These are phyloP conservation scores for Amaranthus cruentus DNA, from an alignment of 148 eudicot species.

Conservation along the genomic window DNA sequence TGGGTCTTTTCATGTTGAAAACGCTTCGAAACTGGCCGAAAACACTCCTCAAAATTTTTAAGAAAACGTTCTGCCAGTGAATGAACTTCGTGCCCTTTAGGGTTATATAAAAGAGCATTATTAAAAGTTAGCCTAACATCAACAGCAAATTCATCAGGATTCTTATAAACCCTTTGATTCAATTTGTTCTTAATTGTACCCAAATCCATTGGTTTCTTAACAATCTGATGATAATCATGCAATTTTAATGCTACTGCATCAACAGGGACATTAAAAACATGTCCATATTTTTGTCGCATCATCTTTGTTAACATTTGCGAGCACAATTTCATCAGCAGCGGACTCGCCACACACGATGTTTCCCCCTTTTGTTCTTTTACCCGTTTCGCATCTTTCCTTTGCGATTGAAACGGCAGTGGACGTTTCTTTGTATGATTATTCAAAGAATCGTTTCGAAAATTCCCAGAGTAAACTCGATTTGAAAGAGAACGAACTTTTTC, in stretches of 20 bases:
- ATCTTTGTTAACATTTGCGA: constrained; percentile 32
- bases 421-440: constrained; percentile 13
- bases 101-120: constrained; percentile 73
- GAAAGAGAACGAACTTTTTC: constrained; percentile 33
- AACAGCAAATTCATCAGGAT: constrained; percentile 55
- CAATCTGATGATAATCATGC: constrained; percentile 40
- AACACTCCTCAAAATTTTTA: constrained; percentile 51
- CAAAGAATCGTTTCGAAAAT: background rate
- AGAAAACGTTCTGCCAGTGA: constrained; percentile 45
- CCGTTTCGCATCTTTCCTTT: background rate
- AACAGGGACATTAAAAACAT: constrained; percentile 44
- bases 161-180: constrained; percentile 28
- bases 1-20: constrained; percentile 26
- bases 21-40: constrained; percentile 41
- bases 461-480: constrained; percentile 18
- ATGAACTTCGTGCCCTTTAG: constrained; percentile 64
- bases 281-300: constrained; percentile 34
- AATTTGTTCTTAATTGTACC: constrained; percentile 47
- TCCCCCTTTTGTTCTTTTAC: background rate
- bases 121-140: constrained; percentile 69
- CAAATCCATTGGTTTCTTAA: constrained; percentile 58
- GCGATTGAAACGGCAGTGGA: background rate
- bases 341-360: constrained; percentile 8
- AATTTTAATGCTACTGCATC: constrained; percentile 33
- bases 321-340: constrained; percentile 36